Conservation (phyloP, 345 rosid genomes). For the Dimocarpus longan region DNA sequence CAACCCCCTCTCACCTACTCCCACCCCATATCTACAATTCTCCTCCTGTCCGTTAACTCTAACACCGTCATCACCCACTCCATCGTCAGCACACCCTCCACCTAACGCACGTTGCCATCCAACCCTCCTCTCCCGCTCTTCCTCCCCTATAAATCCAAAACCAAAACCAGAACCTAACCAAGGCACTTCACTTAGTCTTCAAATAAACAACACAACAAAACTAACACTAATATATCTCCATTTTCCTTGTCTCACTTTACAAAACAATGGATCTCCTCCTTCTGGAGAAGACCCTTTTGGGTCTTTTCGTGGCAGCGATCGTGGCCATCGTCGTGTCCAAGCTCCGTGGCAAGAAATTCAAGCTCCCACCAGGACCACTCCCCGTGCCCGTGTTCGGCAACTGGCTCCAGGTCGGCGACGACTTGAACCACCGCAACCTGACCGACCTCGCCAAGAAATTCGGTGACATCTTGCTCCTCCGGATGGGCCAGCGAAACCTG, state of each 20-base stretch:
- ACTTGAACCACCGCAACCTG: constrained; percentile 89
- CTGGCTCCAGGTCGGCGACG: constrained; percentile 99
- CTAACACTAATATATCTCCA: background rate
- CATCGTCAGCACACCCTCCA: background rate
- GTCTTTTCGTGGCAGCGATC: constrained; percentile 64
- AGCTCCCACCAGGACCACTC: constrained; percentile 90
- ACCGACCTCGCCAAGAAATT: constrained; percentile 72
- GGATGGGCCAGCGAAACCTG: constrained; percentile 92
- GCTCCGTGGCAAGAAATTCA: constrained; percentile 79
- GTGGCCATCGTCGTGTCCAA: constrained; percentile 73
- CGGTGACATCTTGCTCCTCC: constrained; percentile 67
- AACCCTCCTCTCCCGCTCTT: background rate
- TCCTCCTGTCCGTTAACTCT: background rate
- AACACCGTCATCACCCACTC: background rate
- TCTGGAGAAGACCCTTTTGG: constrained; percentile 76
- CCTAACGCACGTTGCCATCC: constrained; percentile 4
- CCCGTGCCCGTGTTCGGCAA: constrained; percentile 93
- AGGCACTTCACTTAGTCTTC: background rate
- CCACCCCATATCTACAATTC: background rate
- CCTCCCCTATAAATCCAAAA: background rate
- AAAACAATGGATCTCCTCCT: constrained; percentile 77
- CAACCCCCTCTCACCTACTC: background rate
- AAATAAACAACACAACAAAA: background rate
- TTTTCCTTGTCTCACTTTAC: constrained; percentile 2
- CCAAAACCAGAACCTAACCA: background rate